Percentiles rank a stretch among this genome's conserved stretches.
Evolutionary conservation across 2,329 filamentous ascomycete species (phyloP).

Genomic region (Trichoderma sp.): DNA sequence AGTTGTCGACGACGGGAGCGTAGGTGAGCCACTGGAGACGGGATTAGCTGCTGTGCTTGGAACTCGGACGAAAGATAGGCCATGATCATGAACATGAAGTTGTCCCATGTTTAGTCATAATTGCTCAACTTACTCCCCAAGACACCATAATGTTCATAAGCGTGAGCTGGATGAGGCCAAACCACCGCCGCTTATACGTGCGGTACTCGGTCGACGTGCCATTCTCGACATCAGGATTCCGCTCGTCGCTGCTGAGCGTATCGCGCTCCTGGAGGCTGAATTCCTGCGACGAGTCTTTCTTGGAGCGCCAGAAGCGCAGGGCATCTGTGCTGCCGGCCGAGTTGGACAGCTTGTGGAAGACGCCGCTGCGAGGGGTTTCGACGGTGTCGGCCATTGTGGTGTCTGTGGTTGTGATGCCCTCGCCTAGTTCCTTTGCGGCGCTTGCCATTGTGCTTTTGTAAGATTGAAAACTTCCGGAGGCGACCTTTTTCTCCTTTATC

Average conservation of each 20-base stretch:
- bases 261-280: constrained; percentile 31
- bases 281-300: constrained; percentile 34
- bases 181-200: constrained; percentile 82
- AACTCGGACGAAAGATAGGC: too few relatives aligned
- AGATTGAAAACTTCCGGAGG: background rate
- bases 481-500: background rate
- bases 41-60: background rate
- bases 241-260: constrained; percentile 22
- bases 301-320: constrained; percentile 34
- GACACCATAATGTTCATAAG: constrained; percentile 90
- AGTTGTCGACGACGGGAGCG: constrained; percentile 74
- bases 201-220: constrained; percentile 40
- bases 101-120: background rate
- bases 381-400: background rate
- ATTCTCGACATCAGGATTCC: constrained; percentile 23
- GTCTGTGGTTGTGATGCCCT: background rate
- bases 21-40: constrained; percentile 79
- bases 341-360: constrained; percentile 22
- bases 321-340: constrained; percentile 29
- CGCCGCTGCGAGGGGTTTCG: constrained; percentile 6
- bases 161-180: constrained; percentile 80
- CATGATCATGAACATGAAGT: background rate
- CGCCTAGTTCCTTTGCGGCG: background rate
- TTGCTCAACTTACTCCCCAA: constrained; percentile 78
- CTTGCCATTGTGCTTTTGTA: background rate